Evolutionary conservation across 805 yeast species (phyloP).

Genomic region (Myxozyma vanderwaltii): DNA sequence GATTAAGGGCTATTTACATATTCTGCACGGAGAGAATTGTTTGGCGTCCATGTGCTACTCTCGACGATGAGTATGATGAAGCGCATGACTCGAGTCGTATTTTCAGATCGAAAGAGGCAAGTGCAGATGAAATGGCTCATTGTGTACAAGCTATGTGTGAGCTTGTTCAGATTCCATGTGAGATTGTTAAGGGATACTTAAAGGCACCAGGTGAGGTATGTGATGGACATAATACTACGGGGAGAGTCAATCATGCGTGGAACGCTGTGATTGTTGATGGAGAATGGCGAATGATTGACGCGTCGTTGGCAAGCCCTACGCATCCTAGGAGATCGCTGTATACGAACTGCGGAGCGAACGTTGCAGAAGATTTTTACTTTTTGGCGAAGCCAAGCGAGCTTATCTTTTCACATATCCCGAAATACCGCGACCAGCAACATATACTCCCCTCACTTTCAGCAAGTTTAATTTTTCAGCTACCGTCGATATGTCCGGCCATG

Average conservation of each 20-base stretch:
- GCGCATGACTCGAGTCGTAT: conserved; percentile 35
- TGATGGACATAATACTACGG: conserved; percentile 43
- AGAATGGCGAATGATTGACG: conserved; percentile 81
- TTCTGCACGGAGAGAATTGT: conserved; percentile 63
- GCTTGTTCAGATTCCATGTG: conserved; percentile 69
- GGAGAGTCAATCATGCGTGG: conserved; percentile 82
- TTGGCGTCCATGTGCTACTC: conserved; percentile 41
- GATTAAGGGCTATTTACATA: conserved; percentile 63
- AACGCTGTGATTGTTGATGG: conserved; percentile 72
- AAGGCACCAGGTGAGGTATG: conserved; percentile 71
- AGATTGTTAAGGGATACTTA: conserved; percentile 78
- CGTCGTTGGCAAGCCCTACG: conserved; percentile 60
- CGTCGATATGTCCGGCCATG: conserved; percentile 83
- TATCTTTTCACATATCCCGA: conserved; percentile 85
- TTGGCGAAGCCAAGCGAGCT: conserved; percentile 72
- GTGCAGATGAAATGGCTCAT: conserved; percentile 73
- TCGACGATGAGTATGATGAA: conserved; percentile 36
- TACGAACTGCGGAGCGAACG: conserved; percentile 42
- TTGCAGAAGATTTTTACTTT: conserved; percentile 65
- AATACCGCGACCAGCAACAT: conserved; percentile 77
- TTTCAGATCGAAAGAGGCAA: conserved; percentile 55
- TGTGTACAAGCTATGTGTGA: conserved; percentile 72
- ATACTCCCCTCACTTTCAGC: conserved; percentile 82
- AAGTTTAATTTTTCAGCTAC: conserved; percentile 73
- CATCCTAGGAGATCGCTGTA: conserved; percentile 54